phyloP scores from a whole-genome alignment of 2,329 filamentous ascomycete species.

The Cytospora chrysosperma region DNA sequence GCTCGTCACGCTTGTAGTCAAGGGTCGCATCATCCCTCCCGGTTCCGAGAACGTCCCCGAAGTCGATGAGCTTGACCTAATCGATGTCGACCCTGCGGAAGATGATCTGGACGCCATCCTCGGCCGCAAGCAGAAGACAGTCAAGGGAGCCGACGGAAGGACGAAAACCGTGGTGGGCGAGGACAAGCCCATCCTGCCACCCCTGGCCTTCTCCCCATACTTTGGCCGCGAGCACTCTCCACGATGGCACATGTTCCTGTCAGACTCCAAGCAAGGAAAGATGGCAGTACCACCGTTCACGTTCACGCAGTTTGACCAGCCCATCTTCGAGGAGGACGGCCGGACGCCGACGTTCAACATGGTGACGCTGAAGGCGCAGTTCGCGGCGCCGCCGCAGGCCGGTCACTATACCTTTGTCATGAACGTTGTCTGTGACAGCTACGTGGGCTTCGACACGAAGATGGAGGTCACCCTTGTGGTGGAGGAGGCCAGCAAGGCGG shows the following conservation, averaged over 20 bases:
- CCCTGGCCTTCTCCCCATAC: conserved; percentile 87
- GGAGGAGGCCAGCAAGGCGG: conserved; percentile 84
- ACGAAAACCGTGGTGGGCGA: conserved; percentile 48
- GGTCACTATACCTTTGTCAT: conserved; percentile 94
- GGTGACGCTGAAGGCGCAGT: conserved; percentile 96
- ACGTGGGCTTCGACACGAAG: conserved; percentile 90
- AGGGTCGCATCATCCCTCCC: conserved; percentile 89
- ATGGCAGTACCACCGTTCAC: conserved; percentile 95
- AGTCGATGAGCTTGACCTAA: conserved; percentile 75
- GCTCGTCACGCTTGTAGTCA: conserved; percentile 90
- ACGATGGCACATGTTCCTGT: conserved; percentile 91
- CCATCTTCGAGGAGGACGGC: conserved; percentile 75
- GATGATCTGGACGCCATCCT: conserved; percentile 85
- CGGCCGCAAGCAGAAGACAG: conserved; percentile 69
- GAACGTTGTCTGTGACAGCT: conserved; percentile 91
- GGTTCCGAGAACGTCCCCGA: conserved; percentile 73
- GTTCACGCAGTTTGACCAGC: conserved; percentile 90
- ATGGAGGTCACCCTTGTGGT: conserved; percentile 86
- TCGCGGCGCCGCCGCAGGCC: conserved; percentile 87
- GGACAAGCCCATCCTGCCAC: conserved; percentile 69
- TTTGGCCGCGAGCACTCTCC: conserved; percentile 87
- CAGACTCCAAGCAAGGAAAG: conserved; percentile 90
- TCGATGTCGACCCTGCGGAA: conserved; percentile 90
- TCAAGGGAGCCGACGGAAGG: conserved; percentile 62
- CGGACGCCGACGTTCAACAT: conserved; percentile 85